A percentile compares a stretch with the other conserved stretches of the same genome.
These are phyloP conservation scores for Pholiota conissans DNA, from an alignment of 768 basidiomycete species.

Conservation along the genomic window DNA sequence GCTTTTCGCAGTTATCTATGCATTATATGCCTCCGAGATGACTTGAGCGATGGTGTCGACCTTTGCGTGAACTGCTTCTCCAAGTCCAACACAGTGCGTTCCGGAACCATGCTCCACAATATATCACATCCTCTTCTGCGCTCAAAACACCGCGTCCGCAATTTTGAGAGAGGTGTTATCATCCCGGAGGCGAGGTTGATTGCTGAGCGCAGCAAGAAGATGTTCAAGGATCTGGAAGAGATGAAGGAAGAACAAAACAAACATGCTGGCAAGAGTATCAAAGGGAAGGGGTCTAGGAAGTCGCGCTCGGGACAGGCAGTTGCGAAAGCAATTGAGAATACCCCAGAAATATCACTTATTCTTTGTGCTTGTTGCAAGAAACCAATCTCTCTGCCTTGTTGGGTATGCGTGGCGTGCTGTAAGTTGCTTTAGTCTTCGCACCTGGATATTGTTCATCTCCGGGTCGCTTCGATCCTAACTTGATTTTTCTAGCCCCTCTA, in stretches of 20 bases:
- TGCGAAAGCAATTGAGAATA: not conserved
- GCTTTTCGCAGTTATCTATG: slow-evolving; percentile 10
- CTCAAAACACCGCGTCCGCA: slow-evolving; percentile 1
- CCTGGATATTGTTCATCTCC: not conserved
- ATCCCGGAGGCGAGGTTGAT: slow-evolving; percentile 10
- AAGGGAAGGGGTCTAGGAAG: slow-evolving; percentile 1
- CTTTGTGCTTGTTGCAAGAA: slow-evolving; percentile 7
- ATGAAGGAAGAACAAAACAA: not conserved
- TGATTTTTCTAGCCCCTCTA: not conserved
- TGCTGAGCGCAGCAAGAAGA: slow-evolving; percentile 10
- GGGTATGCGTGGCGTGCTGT: slow-evolving; percentile 15
- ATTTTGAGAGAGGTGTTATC: slow-evolving; percentile 6
- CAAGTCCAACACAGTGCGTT: not conserved
- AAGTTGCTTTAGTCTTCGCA: not conserved
- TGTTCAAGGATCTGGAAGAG: slow-evolving; percentile 2
- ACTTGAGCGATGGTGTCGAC: slow-evolving; percentile 8
- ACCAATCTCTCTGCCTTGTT: slow-evolving; percentile 5
- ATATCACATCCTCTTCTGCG: slow-evolving; percentile 16
- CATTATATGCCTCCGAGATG: slow-evolving; percentile 12
- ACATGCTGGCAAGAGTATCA: not conserved
- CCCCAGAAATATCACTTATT: not conserved
- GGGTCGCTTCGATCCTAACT: slow-evolving; percentile 1
- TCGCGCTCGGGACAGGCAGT: not conserved
- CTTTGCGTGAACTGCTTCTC: slow-evolving; percentile 13
- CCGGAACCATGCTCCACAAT: not conserved